These are phyloP conservation scores for Trichoderma pleuroti DNA, from an alignment of 2,329 filamentous ascomycete species.

Conservation along the genomic window DNA sequence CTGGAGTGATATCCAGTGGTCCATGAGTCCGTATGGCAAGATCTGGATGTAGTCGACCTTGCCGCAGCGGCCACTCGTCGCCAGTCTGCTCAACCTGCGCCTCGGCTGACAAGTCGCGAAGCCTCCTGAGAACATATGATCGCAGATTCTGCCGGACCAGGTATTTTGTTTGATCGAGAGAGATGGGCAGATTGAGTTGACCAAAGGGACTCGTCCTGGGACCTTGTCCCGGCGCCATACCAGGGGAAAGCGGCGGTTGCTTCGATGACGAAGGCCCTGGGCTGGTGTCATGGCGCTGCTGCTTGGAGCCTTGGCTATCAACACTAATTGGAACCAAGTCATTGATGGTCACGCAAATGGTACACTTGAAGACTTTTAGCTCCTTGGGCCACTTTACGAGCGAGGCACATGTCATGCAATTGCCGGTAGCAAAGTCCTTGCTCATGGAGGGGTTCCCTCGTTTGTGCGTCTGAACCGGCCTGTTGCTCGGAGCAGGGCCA, in stretches of 20 bases:
- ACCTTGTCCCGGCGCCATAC: conserved; percentile 13
- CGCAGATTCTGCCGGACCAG: conserved; percentile 35
- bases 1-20: background rate
- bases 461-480: conserved; percentile 26
- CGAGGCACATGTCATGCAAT: conserved; percentile 83
- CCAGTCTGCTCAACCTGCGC: conserved; percentile 18
- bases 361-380: conserved; percentile 73
- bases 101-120: conserved; percentile 19
- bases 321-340: conserved; percentile 51
- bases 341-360: conserved; percentile 80
- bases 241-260: background rate
- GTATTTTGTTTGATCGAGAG: conserved; percentile 34
- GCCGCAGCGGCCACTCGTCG: conserved; percentile 2
- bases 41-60: conserved; percentile 16
- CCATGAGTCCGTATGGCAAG: conserved; percentile 1
- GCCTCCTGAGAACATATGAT: conserved; percentile 30
- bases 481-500: conserved; percentile 23
- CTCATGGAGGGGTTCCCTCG: conserved; percentile 35
- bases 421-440: conserved; percentile 64
- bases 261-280: conserved; percentile 11
- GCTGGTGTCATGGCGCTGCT: conserved; percentile 25
- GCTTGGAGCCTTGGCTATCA: conserved; percentile 25
- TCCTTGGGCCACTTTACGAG: conserved; percentile 75
- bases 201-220: conserved; percentile 12
- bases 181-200: conserved; percentile 31